Base-by-base conservation (phyloP, 192 early-diverging fungal genomes). In the Ramicandelaber brevisporus region DNA sequence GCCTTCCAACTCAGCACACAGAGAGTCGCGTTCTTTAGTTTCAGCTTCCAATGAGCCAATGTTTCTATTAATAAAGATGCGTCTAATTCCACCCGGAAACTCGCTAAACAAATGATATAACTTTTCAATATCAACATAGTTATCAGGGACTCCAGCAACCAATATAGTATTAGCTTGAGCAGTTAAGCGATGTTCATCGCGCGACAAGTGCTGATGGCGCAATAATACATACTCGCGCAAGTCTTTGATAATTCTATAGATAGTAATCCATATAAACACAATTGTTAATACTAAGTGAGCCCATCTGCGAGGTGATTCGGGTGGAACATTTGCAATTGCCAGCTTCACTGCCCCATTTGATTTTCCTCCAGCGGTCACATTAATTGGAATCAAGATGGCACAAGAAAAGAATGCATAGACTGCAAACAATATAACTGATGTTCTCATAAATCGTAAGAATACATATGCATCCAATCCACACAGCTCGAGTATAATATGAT, bases 391-490 rank as follows among this genome's bases (percentile, higher is more conserved):
- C 6, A 90, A 48, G 12, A 70, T 50, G 0, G 46, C 55, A 3
- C 61, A 33, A 2, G 61, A 59, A 3, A 78, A 25, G 0, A 78
- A 16, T 3, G 58, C 44, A 31, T 70, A 58, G 3, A 55, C 36
- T 9, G 30, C 18, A 43, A 85, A 85, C 22, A 79, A 44, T 0
- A 64, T 50, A 20, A 71, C 59, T 28, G 65, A 60, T 27, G 66
- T 51, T 12, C 69, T 59, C 21, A 77, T 58, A 30, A 72, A 75
- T 15, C 66, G 63, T 24, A 90, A 36, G 34, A 73, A 65, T 59
- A 81, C 75, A 40, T 68, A 90, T 0, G 71, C 57, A 45, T 86
- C 81, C 5, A 78, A 51, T 0, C 76, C 71, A 3, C 59, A 58
- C 5, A 50, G 55, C 8, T 36, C 22, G 20, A 73, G 59, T 12